phyloP scores from a whole-genome alignment of 2,329 filamentous ascomycete genomes.

The Arthrobotrys conoides region DNA sequence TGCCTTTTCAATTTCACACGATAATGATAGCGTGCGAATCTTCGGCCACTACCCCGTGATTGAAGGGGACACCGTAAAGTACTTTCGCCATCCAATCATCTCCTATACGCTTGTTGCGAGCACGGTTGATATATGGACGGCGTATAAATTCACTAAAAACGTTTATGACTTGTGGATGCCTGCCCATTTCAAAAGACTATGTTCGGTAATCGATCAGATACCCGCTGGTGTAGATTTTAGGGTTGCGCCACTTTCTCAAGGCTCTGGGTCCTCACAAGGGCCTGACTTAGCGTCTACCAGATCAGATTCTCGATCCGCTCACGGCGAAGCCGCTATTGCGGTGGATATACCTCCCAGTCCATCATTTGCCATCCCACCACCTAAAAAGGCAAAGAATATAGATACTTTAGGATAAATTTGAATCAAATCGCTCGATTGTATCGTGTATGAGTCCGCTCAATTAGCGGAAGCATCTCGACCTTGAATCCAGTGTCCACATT shows the following conservation, averaged over 20 bases:
- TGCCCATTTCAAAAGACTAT: slow-evolving; percentile 66
- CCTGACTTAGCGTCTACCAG: background rate
- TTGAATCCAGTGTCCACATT: no score
- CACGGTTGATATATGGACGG: slow-evolving; percentile 66
- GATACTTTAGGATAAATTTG: background rate
- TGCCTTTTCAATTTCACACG: slow-evolving; percentile 68
- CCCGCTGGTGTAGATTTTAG: slow-evolving; percentile 47
- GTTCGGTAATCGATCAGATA: slow-evolving; percentile 66
- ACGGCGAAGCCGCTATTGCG: background rate
- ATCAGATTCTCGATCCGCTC: background rate
- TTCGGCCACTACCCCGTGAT: slow-evolving; percentile 68
- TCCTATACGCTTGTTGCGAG: slow-evolving; percentile 65
- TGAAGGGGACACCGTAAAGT: slow-evolving; percentile 64
- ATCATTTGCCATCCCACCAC: background rate
- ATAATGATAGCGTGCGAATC: slow-evolving; percentile 66
- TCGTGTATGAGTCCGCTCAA: no score
- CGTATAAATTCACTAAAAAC: slow-evolving; percentile 67
- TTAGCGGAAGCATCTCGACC: no score
- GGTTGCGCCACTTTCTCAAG: background rate
- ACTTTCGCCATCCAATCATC: slow-evolving; percentile 66
- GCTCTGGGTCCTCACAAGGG: background rate
- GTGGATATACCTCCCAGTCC: background rate
- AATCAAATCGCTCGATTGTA: background rate
- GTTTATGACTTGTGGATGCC: slow-evolving; percentile 67
- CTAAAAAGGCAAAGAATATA: background rate